Conservation (phyloP, 805 yeast species). For the Yarrowia alimentaria region DNA sequence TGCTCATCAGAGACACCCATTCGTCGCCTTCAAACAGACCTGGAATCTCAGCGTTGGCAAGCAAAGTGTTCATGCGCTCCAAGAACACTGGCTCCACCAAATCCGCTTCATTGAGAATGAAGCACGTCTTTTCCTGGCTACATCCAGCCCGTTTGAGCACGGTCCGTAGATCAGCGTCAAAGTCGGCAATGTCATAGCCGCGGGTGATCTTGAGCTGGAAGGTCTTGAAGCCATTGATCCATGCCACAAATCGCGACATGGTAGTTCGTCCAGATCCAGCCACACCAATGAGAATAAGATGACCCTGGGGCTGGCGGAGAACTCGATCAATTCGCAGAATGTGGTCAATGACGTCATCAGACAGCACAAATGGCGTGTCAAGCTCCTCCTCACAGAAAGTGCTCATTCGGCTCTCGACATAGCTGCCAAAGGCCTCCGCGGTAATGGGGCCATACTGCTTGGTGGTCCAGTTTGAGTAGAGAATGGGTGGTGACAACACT, state of each 20-base stretch:
- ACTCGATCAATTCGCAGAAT: slow-evolving; percentile 78
- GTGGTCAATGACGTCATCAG: slow-evolving; percentile 71
- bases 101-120: slow-evolving; percentile 77
- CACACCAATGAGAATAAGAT: slow-evolving; percentile 78
- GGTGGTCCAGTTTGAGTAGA: slow-evolving; percentile 75
- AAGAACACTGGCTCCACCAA: slow-evolving; percentile 75
- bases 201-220: slow-evolving; percentile 57
- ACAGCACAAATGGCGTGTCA: slow-evolving; percentile 58
- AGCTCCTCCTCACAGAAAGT: slow-evolving; percentile 78
- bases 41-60: slow-evolving; percentile 91
- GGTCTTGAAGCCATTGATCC: slow-evolving; percentile 78
- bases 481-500: slow-evolving; percentile 52
- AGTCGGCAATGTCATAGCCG: slow-evolving; percentile 57
- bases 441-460: slow-evolving; percentile 58
- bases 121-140: slow-evolving; percentile 56
- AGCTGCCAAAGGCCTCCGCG: slow-evolving; percentile 48
- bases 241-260: slow-evolving; percentile 74
- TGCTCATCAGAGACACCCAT: slow-evolving; percentile 49
- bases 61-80: slow-evolving; percentile 88
- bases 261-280: slow-evolving; percentile 78
- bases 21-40: slow-evolving; percentile 83
- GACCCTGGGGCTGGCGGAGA: slow-evolving; percentile 83
- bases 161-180: slow-evolving; percentile 61
- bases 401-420: slow-evolving; percentile 60
- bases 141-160: no score